Percentiles rank a stretch among this genome's conserved stretches.
Conservation (phyloP, 2,329 filamentous ascomycete genomes). For the Gnomoniopsis sp. region DNA sequence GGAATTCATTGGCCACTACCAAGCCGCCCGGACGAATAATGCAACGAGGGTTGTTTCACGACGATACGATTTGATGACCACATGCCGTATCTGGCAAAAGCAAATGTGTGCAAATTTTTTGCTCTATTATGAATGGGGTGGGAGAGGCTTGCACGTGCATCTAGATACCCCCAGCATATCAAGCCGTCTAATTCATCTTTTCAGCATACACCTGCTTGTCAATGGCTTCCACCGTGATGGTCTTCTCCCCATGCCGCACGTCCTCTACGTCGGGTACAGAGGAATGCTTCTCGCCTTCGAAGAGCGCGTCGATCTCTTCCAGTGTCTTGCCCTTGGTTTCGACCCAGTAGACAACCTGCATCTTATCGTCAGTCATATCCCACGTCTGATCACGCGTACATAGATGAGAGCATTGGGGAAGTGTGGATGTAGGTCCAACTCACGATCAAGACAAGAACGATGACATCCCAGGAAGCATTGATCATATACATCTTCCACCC, state of each 20-base stretch:
- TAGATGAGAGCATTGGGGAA: background rate
- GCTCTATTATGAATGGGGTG: too few relatives aligned
- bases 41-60: too few relatives aligned
- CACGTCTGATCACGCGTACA: background rate
- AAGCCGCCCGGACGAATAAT: too few relatives aligned
- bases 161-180: background rate
- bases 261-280: conserved; percentile 26
- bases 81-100: too few relatives aligned
- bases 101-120: background rate
- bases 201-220: conserved; percentile 19
- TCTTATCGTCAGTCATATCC: background rate
- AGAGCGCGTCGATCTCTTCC: conserved; percentile 36
- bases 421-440: conserved; percentile 18
- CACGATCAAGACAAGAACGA: conserved; percentile 36
- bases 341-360: conserved; percentile 30
- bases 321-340: conserved; percentile 36
- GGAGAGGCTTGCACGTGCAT: background rate
- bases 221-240: conserved; percentile 21
- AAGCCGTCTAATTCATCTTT: background rate
- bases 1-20: background rate
- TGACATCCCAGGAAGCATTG: conserved; percentile 40
- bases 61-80: too few relatives aligned
- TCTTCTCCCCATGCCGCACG: conserved; percentile 23
- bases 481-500: conserved; percentile 47
- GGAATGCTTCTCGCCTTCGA: conserved; percentile 31